Percentiles rank a stretch among this genome's conserved stretches.
Conservation (phyloP, 345 rosid genomes). For the Syzygium oleosum region DNA sequence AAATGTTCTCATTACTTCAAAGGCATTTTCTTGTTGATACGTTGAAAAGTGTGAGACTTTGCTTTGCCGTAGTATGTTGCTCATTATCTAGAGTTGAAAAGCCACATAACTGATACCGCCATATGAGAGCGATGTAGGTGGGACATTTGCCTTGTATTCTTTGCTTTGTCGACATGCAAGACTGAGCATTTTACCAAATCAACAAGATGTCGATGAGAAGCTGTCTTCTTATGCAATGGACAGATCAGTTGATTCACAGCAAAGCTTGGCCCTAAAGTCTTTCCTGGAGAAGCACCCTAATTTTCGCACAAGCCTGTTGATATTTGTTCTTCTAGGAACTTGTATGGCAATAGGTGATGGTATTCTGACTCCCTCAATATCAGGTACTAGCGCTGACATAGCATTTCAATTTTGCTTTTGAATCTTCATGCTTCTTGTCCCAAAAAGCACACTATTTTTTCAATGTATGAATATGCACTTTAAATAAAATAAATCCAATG, state of each 20-base stretch:
- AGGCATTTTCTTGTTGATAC: not conserved
- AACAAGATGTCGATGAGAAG: conserved; percentile 72
- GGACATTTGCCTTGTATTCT: conserved; percentile 84
- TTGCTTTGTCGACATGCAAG: conserved; percentile 76
- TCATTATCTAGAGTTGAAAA: not conserved
- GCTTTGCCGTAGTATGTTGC: not conserved
- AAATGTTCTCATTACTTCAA: not conserved
- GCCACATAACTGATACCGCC: not conserved
- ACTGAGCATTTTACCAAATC: conserved; percentile 69
- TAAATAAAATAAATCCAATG: not conserved
- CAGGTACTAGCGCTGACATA: conserved; percentile 31
- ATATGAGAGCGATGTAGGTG: conserved; percentile 39
- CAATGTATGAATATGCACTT: not conserved
- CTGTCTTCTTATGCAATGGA: conserved; percentile 49
- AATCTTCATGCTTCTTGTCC: not conserved
- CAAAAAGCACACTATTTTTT: not conserved
- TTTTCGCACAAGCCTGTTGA: conserved; percentile 34
- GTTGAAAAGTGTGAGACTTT: not conserved
- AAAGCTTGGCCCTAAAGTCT: conserved; percentile 41
- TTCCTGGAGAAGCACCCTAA: conserved; percentile 52
- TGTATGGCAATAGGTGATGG: conserved; percentile 77
- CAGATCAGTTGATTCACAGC: conserved; percentile 34
- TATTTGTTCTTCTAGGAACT: conserved; percentile 66
- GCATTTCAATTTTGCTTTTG: not conserved
- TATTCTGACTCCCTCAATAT: conserved; percentile 82